A percentile compares a stretch with the other conserved stretches of the same genome.
These are phyloP conservation scores for Colletotrichum ledebouriae DNA, from an alignment of 2,329 filamentous ascomycete genomes.

Conservation along the genomic window DNA sequence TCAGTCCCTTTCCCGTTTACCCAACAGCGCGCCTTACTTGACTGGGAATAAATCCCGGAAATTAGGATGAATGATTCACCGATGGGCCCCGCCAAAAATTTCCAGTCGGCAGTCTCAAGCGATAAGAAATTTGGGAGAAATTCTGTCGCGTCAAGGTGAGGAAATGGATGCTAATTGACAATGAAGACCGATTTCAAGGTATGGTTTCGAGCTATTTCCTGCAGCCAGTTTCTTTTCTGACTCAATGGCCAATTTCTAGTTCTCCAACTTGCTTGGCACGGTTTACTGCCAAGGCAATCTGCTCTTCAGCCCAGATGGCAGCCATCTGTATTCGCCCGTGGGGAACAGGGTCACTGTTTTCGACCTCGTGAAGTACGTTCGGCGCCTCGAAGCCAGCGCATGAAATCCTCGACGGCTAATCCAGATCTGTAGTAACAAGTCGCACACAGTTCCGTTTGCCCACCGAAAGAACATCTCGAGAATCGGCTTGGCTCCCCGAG, in stretches of 20 bases:
- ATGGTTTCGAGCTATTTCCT: conserved; percentile 44
- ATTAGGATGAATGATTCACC: conserved; percentile 54
- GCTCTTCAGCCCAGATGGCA: conserved; percentile 95
- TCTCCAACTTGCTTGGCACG: conserved; percentile 97
- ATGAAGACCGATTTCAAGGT: conserved; percentile 99
- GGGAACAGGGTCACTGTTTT: conserved; percentile 97
- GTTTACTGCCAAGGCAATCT: conserved; percentile 99
- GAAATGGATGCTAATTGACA: conserved; percentile 59
- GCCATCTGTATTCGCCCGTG: conserved; percentile 93
- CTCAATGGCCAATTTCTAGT: conserved; percentile 66
- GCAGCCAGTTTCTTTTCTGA: conserved; percentile 19
- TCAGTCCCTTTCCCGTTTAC: conserved; percentile 36
- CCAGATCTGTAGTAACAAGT: conserved; percentile 76
- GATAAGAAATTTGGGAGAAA: conserved; percentile 49
- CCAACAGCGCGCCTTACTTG: conserved; percentile 14
- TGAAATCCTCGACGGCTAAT: conserved; percentile 8
- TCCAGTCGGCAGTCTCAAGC: conserved; percentile 47
- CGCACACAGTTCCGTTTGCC: conserved; percentile 87
- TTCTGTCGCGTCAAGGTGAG: conserved; percentile 34
- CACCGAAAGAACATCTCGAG: conserved; percentile 94
- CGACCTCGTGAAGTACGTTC: conserved; percentile 88
- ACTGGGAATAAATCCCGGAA: background rate
- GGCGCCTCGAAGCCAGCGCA: background rate
- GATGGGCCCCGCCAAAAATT: conserved; percentile 48
- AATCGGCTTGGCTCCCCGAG: conserved; percentile 88